Evolutionary conservation across 352 stramenopile genomes (phyloP).

Genomic region (Pythium volutum): DNA sequence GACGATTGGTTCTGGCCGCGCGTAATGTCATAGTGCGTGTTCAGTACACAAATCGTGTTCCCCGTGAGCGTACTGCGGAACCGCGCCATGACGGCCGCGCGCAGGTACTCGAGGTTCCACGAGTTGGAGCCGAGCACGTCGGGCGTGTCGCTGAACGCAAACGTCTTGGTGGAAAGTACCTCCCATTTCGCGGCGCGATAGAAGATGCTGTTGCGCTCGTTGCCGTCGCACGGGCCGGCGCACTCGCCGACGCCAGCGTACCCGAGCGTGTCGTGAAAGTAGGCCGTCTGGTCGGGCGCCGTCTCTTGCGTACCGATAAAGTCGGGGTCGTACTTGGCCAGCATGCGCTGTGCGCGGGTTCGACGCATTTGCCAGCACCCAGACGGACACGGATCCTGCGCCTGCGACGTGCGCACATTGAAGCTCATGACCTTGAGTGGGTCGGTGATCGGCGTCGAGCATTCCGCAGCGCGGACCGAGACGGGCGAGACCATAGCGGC

Average conservation of each 20-base stretch:
- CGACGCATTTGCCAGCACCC: conserved; percentile 77
- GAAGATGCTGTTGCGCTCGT: conserved; percentile 73
- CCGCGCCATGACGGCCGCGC: conserved; percentile 62
- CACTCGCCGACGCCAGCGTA: conserved; percentile 56
- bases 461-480: conserved; percentile 1
- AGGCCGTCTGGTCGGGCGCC: conserved; percentile 60
- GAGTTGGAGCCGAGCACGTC: conserved; percentile 39
- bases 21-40: conserved; percentile 84
- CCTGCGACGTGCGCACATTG: conserved; percentile 74
- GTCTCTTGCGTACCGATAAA: conserved; percentile 84
- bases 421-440: conserved; percentile 58
- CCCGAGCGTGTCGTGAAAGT: conserved; percentile 40
- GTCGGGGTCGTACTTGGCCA: conserved; percentile 50
- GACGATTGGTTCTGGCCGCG: conserved; percentile 72
- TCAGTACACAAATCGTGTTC: conserved; percentile 65
- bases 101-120: conserved; percentile 75
- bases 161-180: conserved; percentile 40
- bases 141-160: conserved; percentile 67
- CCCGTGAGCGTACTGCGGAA: conserved; percentile 61
- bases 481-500: background rate
- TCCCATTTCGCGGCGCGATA: conserved; percentile 46
- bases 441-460: too few species aligned
- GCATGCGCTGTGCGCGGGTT: conserved; percentile 53
- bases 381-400: conserved; percentile 41
- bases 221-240: conserved; percentile 47